Evolutionary conservation across 768 basidiomycete genomes (phyloP).

Genomic region (Nevesoporus exiguus): DNA sequence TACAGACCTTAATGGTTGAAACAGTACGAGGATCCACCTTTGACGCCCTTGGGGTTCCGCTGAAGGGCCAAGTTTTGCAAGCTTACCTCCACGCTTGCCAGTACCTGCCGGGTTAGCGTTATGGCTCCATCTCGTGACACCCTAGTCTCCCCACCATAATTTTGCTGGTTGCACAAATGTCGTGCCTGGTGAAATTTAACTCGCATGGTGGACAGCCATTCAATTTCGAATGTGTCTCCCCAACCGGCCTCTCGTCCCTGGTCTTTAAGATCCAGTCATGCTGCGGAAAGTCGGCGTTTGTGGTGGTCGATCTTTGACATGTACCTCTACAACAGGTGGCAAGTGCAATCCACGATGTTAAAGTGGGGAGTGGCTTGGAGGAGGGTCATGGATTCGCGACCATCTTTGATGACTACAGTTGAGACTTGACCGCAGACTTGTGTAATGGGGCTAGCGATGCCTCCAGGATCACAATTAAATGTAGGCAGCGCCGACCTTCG

Average conservation of each 20-base stretch:
- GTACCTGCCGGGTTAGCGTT: background rate
- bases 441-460: no score
- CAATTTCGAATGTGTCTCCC: conserved; percentile 78
- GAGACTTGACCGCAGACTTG: no score
- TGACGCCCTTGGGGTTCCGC: background rate
- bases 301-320: conserved; percentile 1
- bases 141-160: conserved; percentile 77
- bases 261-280: conserved; percentile 2
- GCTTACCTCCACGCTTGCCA: conserved; percentile 6
- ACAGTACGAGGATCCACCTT: no score
- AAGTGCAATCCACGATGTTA: no score
- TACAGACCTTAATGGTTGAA: no score
- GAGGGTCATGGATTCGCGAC: no score
- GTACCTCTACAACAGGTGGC: conserved; percentile 26
- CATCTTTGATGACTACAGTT: no score
- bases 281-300: background rate
- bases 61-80: background rate
- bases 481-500: no score
- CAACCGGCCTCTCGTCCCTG: conserved; percentile 39
- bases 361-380: no score
- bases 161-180: conserved; percentile 90
- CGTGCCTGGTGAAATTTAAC: conserved; percentile 75
- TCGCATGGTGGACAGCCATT: conserved; percentile 73
- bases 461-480: no score
- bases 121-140: conserved; percentile 82